Evolutionary conservation across 139 green algal species (phyloP).

Genomic region (Raphidocelis subcapitata): DNA sequence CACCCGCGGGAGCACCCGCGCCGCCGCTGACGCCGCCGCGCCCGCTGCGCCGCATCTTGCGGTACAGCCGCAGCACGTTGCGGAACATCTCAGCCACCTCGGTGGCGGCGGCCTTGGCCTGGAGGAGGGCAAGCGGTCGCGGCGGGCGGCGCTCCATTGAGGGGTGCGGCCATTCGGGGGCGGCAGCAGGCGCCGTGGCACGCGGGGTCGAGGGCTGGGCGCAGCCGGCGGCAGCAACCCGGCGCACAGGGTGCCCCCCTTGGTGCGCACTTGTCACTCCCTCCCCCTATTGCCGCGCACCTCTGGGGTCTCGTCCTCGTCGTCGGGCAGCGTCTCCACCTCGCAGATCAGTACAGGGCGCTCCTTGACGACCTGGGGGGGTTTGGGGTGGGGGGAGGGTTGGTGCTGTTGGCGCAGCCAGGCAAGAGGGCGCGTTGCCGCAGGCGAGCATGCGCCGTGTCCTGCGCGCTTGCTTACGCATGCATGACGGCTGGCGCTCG

Average conservation of each 20-base stretch:
- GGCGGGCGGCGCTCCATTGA: no score
- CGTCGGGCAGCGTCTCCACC: constrained; percentile 55
- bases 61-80: constrained; percentile 52
- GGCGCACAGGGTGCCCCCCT: no score
- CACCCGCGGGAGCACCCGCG: neutral
- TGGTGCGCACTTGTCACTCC: no score
- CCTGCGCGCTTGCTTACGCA: no score
- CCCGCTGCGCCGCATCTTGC: constrained; percentile 51
- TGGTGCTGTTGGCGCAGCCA: no score
- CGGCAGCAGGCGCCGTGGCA: neutral
- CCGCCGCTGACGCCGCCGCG: neutral
- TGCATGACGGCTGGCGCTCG: neutral
- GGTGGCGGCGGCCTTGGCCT: constrained; percentile 28
- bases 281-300: neutral
- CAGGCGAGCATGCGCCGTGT: no score
- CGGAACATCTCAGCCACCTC: constrained; percentile 58
- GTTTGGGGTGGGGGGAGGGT: no score
- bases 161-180: no score
- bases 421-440: no score
- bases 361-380: constrained; percentile 39
- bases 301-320: constrained; percentile 33
- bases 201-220: no score
- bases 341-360: constrained; percentile 50
- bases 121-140: no score
- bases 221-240: no score